Evolutionary conservation across 1,284 basidiomycete genomes (phyloP).

Genomic region (Chalciporus sp.): DNA sequence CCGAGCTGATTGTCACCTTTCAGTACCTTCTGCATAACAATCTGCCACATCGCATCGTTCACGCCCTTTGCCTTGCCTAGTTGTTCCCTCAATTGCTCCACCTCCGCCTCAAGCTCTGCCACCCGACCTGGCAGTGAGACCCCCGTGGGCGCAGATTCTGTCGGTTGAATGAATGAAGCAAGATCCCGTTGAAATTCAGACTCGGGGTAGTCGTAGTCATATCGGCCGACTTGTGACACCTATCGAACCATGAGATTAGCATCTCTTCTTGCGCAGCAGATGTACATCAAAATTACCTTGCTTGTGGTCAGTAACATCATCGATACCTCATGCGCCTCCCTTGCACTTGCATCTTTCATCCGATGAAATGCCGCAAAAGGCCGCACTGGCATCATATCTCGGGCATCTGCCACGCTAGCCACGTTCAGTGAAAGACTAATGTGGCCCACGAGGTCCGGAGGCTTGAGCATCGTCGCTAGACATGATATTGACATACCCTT

Average conservation of each 20-base stretch:
- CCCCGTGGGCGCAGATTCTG: conserved; percentile 35
- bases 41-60: conserved; percentile 91
- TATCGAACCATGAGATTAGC: conserved; percentile 3
- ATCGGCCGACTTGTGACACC: conserved; percentile 18
- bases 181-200: conserved; percentile 65
- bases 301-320: conserved; percentile 56
- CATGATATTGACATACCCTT: conserved; percentile 76
- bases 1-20: conserved; percentile 28
- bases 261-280: background rate
- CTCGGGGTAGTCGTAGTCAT: conserved; percentile 42
- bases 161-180: conserved; percentile 56
- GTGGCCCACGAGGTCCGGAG: conserved; percentile 82
- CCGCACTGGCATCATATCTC: conserved; percentile 65
- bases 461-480: conserved; percentile 77
- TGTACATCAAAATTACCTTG: conserved; percentile 36
- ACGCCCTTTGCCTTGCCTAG: conserved; percentile 80
- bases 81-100: conserved; percentile 63
- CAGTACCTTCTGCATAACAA: conserved; percentile 66
- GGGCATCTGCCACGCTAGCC: conserved; percentile 46
- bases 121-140: conserved; percentile 55
- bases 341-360: conserved; percentile 63
- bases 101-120: conserved; percentile 72
- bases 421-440: conserved; percentile 56
- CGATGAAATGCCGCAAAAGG: conserved; percentile 71
- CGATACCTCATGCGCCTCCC: conserved; percentile 68